Conservation (phyloP, 2,329 filamentous ascomycete species). For the Monilinia vaccinii-corymbosi region DNA sequence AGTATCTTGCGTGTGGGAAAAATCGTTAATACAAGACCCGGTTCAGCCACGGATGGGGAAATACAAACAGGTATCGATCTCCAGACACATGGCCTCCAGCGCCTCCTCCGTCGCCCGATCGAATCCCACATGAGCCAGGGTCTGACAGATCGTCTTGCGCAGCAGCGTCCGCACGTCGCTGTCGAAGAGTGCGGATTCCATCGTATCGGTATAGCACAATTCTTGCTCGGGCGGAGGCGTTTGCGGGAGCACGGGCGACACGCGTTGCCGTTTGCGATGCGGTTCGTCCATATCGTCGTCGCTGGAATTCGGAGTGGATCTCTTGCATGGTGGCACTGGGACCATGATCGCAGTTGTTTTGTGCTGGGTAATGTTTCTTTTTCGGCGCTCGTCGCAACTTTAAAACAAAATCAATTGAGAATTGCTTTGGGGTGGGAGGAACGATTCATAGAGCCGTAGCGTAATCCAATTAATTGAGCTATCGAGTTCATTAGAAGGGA, state of each 20-base stretch:
- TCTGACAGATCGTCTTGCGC: conserved; percentile 46
- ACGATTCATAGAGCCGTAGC: not conserved
- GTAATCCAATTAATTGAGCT: not conserved
- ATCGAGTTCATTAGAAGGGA: not conserved
- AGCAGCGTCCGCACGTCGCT: conserved; percentile 31
- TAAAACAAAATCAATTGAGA: not conserved
- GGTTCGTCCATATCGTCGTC: conserved; percentile 24
- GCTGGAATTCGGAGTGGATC: conserved; percentile 20
- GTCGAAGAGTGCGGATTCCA: conserved; percentile 20
- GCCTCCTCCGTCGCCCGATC: conserved; percentile 45
- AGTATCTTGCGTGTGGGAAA: conserved; percentile 19
- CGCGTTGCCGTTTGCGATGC: conserved; percentile 20
- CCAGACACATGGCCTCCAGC: conserved; percentile 47
- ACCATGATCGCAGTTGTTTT: conserved; percentile 7
- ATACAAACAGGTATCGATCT: conserved; percentile 48
- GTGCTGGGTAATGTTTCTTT: not conserved
- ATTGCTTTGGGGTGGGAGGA: not conserved
- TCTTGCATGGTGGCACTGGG: conserved; percentile 22
- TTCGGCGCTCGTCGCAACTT: not conserved
- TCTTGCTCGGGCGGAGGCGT: conserved; percentile 22
- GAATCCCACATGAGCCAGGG: conserved; percentile 50
- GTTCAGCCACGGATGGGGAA: not conserved
- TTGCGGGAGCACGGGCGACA: conserved; percentile 18
- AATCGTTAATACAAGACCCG: conserved; percentile 12
- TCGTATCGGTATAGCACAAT: not conserved